phyloP scores from a whole-genome alignment of 345 rosid species.

The Atalantia buxifolia region DNA sequence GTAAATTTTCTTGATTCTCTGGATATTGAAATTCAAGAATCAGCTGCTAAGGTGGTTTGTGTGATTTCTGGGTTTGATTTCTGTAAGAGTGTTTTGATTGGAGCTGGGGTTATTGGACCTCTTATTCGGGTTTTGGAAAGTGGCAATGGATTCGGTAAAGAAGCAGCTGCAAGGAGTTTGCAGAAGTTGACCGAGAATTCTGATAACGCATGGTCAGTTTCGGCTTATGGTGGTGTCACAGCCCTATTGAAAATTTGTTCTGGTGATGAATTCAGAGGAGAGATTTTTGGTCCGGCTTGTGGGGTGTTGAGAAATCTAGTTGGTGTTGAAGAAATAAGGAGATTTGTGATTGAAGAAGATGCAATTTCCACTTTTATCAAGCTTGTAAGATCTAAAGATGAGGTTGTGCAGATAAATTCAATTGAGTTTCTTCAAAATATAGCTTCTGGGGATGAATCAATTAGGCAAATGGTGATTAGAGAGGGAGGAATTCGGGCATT shows the following conservation, averaged over 20 bases:
- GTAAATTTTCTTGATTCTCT: constrained; percentile 58
- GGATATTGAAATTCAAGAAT: constrained; percentile 53
- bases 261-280: constrained; percentile 29
- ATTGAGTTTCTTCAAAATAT: constrained; percentile 63
- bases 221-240: constrained; percentile 94
- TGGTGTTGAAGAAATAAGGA: constrained; percentile 82
- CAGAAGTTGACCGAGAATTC: constrained; percentile 66
- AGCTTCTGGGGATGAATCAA: constrained; percentile 58
- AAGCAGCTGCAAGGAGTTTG: constrained; percentile 58
- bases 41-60: constrained; percentile 54
- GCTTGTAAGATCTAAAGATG: constrained; percentile 65
- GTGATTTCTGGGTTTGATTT: constrained; percentile 60
- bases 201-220: constrained; percentile 93
- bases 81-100: constrained; percentile 43
- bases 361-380: constrained; percentile 54
- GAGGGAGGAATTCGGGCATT: constrained; percentile 69
- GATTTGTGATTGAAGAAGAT: constrained; percentile 79
- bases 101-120: constrained; percentile 69
- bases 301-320: constrained; percentile 76
- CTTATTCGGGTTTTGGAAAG: constrained; percentile 66
- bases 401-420: constrained; percentile 66
- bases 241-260: constrained; percentile 69
- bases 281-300: constrained; percentile 54
- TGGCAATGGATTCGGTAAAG: constrained; percentile 48
- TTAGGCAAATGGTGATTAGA: constrained; percentile 45